Evolutionary conservation across 176 grass and related monocot genomes (phyloP).

Genomic region (Poa annua): DNA sequence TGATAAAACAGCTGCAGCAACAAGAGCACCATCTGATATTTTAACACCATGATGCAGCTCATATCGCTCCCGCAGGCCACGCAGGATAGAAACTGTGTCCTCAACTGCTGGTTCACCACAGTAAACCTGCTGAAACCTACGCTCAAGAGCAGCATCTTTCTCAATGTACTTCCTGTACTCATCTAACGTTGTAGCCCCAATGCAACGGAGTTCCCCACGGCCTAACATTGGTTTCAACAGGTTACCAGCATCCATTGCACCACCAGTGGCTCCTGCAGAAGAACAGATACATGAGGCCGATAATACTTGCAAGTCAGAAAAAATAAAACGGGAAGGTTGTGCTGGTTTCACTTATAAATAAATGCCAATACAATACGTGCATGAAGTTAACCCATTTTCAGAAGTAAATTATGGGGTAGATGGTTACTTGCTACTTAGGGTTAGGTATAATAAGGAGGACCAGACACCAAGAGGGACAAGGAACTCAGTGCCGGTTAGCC

Average conservation of each 20-base stretch:
- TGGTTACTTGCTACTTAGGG: neutral
- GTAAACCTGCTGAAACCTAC: conserved; percentile 95
- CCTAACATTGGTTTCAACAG: conserved; percentile 95
- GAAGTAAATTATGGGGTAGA: neutral
- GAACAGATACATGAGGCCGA: neutral
- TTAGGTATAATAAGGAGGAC: neutral
- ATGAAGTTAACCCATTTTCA: neutral
- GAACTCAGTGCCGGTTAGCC: neutral
- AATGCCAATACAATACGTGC: neutral
- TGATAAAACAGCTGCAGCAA: conserved; percentile 81
- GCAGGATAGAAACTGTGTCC: conserved; percentile 83
- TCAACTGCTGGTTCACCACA: conserved; percentile 87
- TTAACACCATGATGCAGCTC: conserved; percentile 95
- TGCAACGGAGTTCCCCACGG: conserved; percentile 86
- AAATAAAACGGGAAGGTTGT: neutral
- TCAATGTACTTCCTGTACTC: conserved; percentile 98
- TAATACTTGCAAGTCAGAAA: conserved; percentile 2
- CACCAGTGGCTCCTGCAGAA: conserved; percentile 71
- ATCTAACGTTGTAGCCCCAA: conserved; percentile 95
- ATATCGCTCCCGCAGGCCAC: conserved; percentile 80
- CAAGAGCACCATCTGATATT: conserved; percentile 93
- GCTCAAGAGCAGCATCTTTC: conserved; percentile 94
- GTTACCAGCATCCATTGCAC: conserved; percentile 92
- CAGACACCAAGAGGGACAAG: neutral
- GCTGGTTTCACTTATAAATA: neutral